Evolutionary conservation across 495 filamentous ascomycete species (phyloP), one percentile per base, ranked within the genome.

Genomic region (Symbiotaphrina buchneri): DNA sequence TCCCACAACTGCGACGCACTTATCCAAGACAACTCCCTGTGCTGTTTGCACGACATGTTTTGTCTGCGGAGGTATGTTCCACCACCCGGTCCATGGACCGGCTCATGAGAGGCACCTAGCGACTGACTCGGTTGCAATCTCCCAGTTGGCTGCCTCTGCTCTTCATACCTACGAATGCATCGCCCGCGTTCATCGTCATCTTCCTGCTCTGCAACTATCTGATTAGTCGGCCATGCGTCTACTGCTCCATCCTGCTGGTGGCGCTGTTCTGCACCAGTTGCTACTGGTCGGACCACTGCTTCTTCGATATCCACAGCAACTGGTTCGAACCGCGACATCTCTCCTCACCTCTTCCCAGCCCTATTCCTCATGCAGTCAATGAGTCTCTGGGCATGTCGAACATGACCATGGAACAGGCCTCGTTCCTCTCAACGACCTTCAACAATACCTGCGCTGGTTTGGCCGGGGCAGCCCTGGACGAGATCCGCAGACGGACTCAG

Each of bases 151-250:
- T 77, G 17, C 71, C 71, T 8, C 58, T 78, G 28, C 70, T 78
- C 37, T 78, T 74, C 51, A 72, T 77, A 37, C 68, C 71, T 32
- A 79, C 71, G 34, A 78, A 80, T 45, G 77, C 77, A 33, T 81
- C 72, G 30, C 73, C 74, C 5, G 69, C 78, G 37, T 87, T 90
- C 58, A 80, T 91, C 40, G 68, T 85, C 49, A 71, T 84, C 46
- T 90, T 87, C 59, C 77, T 91, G 52, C 56, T 82, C 39, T 71
- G 77, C 43, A 91, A 80, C 41, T 91, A 90, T 56, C 71, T 84
- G 47, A 68, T 91, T 39, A 82, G 85, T 47, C 67, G 81, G 33
- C 81, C 81, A 34, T 91, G 81, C 55, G 66, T 84, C 43, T 83
- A 91, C 64, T 91, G 81, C 61, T 84, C 80, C 33, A 63, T 81